phyloP scores from a whole-genome alignment of 2,329 filamentous ascomycete species.

The Endocalyx cinctus region DNA sequence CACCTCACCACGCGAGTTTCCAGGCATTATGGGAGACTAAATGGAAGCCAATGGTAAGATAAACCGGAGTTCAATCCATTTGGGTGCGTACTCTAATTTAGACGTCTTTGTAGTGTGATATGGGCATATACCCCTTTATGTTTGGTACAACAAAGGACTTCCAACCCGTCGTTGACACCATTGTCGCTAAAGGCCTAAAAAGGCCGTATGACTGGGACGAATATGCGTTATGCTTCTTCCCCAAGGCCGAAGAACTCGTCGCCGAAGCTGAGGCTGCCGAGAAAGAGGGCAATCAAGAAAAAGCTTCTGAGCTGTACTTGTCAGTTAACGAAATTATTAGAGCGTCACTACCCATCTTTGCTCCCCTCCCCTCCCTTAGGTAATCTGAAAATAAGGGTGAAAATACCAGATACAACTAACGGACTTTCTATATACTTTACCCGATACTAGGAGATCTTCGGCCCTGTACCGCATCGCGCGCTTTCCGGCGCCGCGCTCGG shows the following conservation, averaged over 20 bases:
- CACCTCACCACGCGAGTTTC: slow-evolving; percentile 23
- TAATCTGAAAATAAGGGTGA: no score
- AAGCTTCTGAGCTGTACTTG: slow-evolving; percentile 28
- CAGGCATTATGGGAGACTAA: slow-evolving; percentile 25
- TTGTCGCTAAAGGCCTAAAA: slow-evolving; percentile 24
- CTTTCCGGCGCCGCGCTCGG: slow-evolving; percentile 28
- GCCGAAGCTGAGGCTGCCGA: slow-evolving; percentile 12
- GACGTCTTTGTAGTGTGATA: slow-evolving; percentile 26
- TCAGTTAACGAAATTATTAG: slow-evolving; percentile 7
- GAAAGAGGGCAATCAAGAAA: slow-evolving; percentile 17
- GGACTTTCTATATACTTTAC: no score
- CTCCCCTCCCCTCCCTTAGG: no score
- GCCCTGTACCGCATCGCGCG: slow-evolving; percentile 31
- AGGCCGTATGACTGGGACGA: slow-evolving; percentile 31
- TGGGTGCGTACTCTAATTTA: no score
- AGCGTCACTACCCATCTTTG: not conserved
- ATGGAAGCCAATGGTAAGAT: slow-evolving; percentile 22
- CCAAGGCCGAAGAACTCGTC: slow-evolving; percentile 24
- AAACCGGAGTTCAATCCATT: not conserved
- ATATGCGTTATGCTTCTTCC: slow-evolving; percentile 30
- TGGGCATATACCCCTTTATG: slow-evolving; percentile 33
- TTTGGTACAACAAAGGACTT: slow-evolving; percentile 27
- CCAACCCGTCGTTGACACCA: slow-evolving; percentile 25
- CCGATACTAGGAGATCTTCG: slow-evolving; percentile 20
- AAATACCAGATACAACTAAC: no score